Evolutionary conservation across 73 alveolate species (phyloP).

Genomic region (Paramecium primaurelia): DNA sequence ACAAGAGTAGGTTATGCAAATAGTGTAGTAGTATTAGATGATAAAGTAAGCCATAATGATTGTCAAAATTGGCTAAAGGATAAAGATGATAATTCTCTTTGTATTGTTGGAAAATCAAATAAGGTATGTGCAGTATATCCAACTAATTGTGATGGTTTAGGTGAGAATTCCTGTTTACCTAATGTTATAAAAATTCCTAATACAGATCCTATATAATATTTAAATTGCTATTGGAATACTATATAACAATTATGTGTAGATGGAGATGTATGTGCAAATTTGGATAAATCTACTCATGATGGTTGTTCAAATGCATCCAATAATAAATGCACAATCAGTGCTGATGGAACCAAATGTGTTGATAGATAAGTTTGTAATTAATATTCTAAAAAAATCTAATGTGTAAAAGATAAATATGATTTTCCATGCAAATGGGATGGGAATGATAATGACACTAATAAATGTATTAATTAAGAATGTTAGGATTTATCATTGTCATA

Average conservation of each 20-base stretch:
- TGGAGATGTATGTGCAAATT: neutral
- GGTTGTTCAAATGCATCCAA: neutral
- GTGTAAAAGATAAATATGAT: neutral
- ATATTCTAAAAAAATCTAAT: neutral
- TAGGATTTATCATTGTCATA: neutral
- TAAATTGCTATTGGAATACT: neutral
- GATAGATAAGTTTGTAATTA: neutral
- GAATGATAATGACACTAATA: neutral
- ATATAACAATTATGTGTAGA: neutral
- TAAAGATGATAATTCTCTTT: neutral
- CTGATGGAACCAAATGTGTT: neutral
- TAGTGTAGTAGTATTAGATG: neutral
- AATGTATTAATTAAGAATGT: neutral
- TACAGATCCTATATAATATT: neutral
- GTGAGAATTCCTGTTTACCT: neutral
- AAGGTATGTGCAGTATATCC: neutral
- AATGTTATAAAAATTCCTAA: neutral
- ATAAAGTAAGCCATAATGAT: neutral
- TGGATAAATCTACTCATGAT: neutral
- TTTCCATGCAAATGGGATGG: neutral
- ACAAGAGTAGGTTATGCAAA: neutral
- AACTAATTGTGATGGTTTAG: neutral
- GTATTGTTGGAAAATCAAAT: neutral
- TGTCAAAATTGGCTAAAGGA: neutral
- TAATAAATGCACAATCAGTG: neutral